phyloP scores from a whole-genome alignment of 192 early-diverging fungal genomes.

The Physocladia obscura region DNA sequence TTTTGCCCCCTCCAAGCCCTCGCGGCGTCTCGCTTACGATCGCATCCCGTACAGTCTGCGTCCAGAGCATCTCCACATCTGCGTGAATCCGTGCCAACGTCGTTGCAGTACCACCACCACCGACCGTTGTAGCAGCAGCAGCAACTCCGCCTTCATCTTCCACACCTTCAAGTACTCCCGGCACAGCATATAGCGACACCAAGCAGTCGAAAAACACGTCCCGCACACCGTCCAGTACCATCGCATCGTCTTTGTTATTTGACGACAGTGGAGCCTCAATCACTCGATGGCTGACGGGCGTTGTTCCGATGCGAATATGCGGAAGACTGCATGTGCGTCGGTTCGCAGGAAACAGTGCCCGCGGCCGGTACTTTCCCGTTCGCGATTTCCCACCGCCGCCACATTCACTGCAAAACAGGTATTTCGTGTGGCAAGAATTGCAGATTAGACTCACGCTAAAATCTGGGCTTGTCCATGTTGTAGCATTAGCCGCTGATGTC shows the following conservation, averaged over 20 bases:
- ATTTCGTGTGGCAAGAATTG: constrained; percentile 33
- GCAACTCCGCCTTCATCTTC: background rate
- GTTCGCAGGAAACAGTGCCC: constrained; percentile 41
- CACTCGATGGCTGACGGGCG: constrained; percentile 35
- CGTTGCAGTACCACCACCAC: background rate
- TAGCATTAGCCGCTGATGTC: background rate
- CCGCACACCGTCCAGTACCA: constrained; percentile 33
- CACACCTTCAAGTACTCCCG: constrained; percentile 29
- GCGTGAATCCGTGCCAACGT: constrained; percentile 1
- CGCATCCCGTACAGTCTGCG: constrained; percentile 37
- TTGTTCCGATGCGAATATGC: constrained; percentile 47
- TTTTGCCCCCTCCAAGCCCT: constrained; percentile 27
- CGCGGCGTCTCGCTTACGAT: constrained; percentile 17
- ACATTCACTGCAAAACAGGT: constrained; percentile 54
- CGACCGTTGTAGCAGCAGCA: background rate
- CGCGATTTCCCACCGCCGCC: constrained; percentile 52
- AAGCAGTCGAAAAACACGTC: constrained; percentile 50
- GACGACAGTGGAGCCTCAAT: constrained; percentile 21
- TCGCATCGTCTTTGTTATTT: background rate
- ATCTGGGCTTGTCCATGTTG: constrained; percentile 7
- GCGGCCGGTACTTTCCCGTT: constrained; percentile 55
- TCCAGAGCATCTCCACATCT: constrained; percentile 41
- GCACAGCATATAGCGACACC: constrained; percentile 39
- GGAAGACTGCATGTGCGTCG: constrained; percentile 51
- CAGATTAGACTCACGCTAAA: constrained; percentile 49